Evolutionary conservation across 164 flowering plant genomes (phyloP).

Genomic region (Magnolia officinalis): DNA sequence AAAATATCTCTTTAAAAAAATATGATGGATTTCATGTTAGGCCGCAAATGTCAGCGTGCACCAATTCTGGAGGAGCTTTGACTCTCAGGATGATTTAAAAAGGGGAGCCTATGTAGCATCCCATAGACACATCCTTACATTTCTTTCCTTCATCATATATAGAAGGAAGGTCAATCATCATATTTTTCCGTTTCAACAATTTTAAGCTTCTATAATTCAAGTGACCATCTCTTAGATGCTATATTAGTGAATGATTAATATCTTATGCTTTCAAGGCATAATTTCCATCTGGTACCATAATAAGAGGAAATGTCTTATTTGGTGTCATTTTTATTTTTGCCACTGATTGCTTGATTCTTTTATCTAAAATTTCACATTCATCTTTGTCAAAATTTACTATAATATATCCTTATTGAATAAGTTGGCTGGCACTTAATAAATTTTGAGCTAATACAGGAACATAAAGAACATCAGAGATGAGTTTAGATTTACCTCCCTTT

Average conservation of each 20-base stretch:
- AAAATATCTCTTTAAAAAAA: too few species aligned
- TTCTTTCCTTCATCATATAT: not conserved
- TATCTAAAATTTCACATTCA: not conserved
- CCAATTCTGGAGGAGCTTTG: constrained; percentile 5
- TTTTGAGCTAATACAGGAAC: not conserved
- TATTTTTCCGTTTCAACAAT: constrained; percentile 1
- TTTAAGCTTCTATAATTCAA: not conserved
- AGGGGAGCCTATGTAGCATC: constrained; percentile 13
- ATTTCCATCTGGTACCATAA: not conserved
- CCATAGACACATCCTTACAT: constrained; percentile 12
- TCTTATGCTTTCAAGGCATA: not conserved
- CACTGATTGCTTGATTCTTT: not conserved
- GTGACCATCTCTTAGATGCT: constrained; percentile 6
- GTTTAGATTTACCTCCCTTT: too few species aligned
- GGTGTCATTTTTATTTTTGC: not conserved
- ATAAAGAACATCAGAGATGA: not conserved
- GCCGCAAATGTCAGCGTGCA: constrained; percentile 2
- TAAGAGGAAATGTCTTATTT: constrained; percentile 6
- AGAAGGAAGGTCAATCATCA: not conserved
- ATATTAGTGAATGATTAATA: not conserved
- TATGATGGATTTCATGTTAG: too few species aligned
- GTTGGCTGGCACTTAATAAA: not conserved
- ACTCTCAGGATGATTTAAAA: constrained; percentile 12
- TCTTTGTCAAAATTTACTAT: not conserved
- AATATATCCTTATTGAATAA: not conserved